A percentile compares a stretch with the other conserved stretches of the same genome.
These are phyloP conservation scores for Stephania yunnanensis DNA, from an alignment of 164 flowering plant genomes.

Conservation along the genomic window DNA sequence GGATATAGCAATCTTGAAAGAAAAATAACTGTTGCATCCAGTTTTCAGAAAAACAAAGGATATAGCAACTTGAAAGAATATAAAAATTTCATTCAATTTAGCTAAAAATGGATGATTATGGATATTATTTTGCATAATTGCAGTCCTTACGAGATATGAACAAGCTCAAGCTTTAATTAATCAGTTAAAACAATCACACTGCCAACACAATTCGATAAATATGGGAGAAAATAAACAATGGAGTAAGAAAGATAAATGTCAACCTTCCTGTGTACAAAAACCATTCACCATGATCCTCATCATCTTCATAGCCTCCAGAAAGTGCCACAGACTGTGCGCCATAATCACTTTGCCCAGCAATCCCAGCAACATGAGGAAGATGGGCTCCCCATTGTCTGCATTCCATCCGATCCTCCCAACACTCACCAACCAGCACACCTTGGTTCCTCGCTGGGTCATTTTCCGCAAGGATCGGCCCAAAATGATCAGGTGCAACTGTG, in stretches of 20 bases:
- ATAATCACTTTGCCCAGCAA: slow-evolving; percentile 60
- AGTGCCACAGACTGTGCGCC: slow-evolving; percentile 90
- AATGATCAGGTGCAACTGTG: slow-evolving; percentile 62
- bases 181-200: neutral
- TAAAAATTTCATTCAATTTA: neutral
- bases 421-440: slow-evolving; percentile 84
- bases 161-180: neutral
- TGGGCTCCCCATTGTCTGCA: slow-evolving; percentile 92
- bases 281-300: slow-evolving; percentile 98
- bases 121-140: neutral
- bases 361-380: slow-evolving; percentile 74
- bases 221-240: neutral
- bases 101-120: too few relatives aligned
- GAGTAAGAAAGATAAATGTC: slow-evolving; percentile 1
- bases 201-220: neutral
- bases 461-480: slow-evolving; percentile 84
- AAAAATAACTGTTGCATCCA: neutral
- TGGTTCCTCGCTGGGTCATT: slow-evolving; percentile 65
- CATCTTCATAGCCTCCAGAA: slow-evolving; percentile 85
- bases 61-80: neutral
- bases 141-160: neutral
- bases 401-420: slow-evolving; percentile 67
- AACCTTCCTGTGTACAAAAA: slow-evolving; percentile 94
- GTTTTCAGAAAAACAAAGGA: neutral
- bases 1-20: neutral